Evolutionary conservation across 1,139 yeast genomes (phyloP), one percentile per base, ranked within the genome.

Genomic region (Lodderomyces parapsilosis): DNA sequence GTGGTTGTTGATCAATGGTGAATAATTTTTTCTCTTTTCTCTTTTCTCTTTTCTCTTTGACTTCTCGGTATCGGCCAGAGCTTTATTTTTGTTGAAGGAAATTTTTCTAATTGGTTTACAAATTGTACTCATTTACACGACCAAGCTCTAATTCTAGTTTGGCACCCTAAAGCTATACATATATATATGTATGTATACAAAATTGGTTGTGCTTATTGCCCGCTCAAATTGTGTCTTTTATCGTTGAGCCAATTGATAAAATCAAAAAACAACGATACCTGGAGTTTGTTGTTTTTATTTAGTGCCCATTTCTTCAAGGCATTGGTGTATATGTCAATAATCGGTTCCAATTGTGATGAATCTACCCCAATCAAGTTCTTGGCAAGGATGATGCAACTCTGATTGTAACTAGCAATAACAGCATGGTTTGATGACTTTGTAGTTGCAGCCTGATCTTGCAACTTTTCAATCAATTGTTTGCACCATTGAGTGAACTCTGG

Each of bases 201-300:
- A n/a, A n/a, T n/a, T n/a, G n/a, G n/a, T n/a, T n/a, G n/a, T n/a
- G n/a, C n/a, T 13, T 30, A 30, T 13, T 27, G 31, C 33, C 19
- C 33, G 15, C 6, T 8, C 9, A 28, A 13, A 32, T 14, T 32
- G 35, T 39, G 34, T 42, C 44, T 60, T 55, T 67, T 76, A 6
- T 84, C 67, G 45, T 76, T 76, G 41, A 87, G 59, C 94, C 95
- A 90, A 63, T 89, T 89, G 56, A 86, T 75, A 49, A 89, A 81
- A 54, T 90, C 97, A 52, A 81, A 76, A 62, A 87, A 88, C 56
- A 88, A 60, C 11, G 80, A 73, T 2, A 87, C 74, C 24, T 78
- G 79, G 35, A 80, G 67, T 54, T 78, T 80, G 45, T 79, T 71
- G 40, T 66, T 66, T 32, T 66, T 55, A 45, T 71, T 63, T 23